Evolutionary conservation across 306 rosid species (phyloP), one percentile per base, ranked within the genome.

Genomic region (Fragaria iinumae): DNA sequence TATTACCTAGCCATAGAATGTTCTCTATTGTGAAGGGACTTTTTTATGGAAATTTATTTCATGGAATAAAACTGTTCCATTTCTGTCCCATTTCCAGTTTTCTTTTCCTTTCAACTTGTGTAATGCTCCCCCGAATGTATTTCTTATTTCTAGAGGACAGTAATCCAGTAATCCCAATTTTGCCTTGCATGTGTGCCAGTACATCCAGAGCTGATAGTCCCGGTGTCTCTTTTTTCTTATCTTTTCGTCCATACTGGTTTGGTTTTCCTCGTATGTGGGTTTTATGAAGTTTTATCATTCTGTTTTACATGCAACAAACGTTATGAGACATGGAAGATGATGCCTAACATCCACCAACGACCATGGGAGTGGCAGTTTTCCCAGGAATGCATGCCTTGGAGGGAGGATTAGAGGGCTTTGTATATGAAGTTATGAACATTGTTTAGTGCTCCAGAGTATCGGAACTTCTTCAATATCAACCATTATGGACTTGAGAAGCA

Each of bases 1-100:
- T 83, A 18, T 80, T 83, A 87, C 79, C 76, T 85, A 82, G 90
- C 84, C 75, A 82, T 84, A 88, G 90, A 85, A 82, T 74, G 81
- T 76, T 81, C 73, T 76, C 75, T 74, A 73, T 75, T 86, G 85
- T 81, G 83, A 68, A 85, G 76, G 72, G 79, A 59, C 72, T 45
- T 73, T 80, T 60, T 78, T 65, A 68, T 21, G 47, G 44, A 47
- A 69, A 73, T 83, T 74, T 82, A 63, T 79, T 72, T 79, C 47
- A 57, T 80, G 84, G 81, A 83, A 77, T 81, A 83, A 84, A 77
- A 75, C 75, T 74, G 47, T 78, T 74, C 67, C 79, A 66, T 77
- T 80, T 80, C 73, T 79, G 49, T 76, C 68, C 70, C 66, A 77
- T 75, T 48, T 74, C 56, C 32, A 44, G 67, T 56, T 55, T 52